A percentile compares a stretch with the other conserved stretches of the same genome.
phyloP scores from a whole-genome alignment of 805 yeast species.

The Sugiyamaella marilandica region DNA sequence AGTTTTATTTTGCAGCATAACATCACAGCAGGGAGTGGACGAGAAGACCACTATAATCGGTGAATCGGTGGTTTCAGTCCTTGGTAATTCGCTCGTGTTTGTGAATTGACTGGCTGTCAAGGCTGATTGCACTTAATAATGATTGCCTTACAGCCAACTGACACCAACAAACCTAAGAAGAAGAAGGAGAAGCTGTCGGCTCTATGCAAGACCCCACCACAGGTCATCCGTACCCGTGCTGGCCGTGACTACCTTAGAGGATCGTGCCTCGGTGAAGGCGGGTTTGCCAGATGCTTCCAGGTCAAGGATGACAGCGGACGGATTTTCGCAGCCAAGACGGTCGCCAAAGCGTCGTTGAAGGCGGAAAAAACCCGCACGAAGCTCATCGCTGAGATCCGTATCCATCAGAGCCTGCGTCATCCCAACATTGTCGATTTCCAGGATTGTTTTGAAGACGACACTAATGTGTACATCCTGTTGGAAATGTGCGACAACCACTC shows the following conservation, averaged over 20 bases:
- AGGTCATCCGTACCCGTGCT: slow-evolving; percentile 76
- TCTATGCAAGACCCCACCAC: slow-evolving; percentile 94
- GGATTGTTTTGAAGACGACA: slow-evolving; percentile 96
- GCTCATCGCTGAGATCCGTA: slow-evolving; percentile 87
- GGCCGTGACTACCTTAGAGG: slow-evolving; percentile 93
- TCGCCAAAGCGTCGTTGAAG: slow-evolving; percentile 90
- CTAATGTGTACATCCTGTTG: slow-evolving; percentile 84
- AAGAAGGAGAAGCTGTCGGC: slow-evolving; percentile 86
- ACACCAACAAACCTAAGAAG: slow-evolving; percentile 35
- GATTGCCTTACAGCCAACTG: not conserved
- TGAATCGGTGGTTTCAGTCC: too few relatives aligned
- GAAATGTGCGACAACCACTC: slow-evolving; percentile 96
- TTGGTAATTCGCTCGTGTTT: too few relatives aligned
- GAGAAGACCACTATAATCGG: too few relatives aligned
- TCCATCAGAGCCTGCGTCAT: slow-evolving; percentile 86
- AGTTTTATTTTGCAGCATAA: too few relatives aligned
- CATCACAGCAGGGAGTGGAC: too few relatives aligned
- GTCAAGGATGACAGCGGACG: slow-evolving; percentile 83
- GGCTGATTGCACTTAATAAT: too few relatives aligned
- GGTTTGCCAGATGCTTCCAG: slow-evolving; percentile 97
- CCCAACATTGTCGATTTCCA: slow-evolving; percentile 86
- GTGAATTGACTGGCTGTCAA: too few relatives aligned
- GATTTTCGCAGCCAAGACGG: slow-evolving; percentile 93
- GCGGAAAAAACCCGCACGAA: slow-evolving; percentile 77
- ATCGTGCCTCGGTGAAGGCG: slow-evolving; percentile 91